A percentile compares a stretch with the other conserved stretches of the same genome.
Evolutionary conservation across 1,284 basidiomycete genomes (phyloP).

Genomic region (Moesziomyces sp.): DNA sequence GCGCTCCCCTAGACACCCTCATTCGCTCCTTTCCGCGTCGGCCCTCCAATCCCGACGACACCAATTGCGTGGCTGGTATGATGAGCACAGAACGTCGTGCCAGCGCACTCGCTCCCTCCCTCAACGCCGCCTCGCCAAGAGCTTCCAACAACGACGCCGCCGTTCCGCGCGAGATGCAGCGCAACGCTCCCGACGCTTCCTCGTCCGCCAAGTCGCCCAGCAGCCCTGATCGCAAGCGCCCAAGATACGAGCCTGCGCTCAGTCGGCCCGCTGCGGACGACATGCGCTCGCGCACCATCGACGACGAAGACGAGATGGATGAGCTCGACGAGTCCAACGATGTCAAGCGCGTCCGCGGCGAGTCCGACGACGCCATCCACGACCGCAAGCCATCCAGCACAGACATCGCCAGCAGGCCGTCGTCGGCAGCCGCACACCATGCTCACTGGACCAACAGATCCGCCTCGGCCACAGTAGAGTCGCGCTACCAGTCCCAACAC

Average conservation of each 20-base stretch:
- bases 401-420: conserved; percentile 21
- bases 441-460: conserved; percentile 33
- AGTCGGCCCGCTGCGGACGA: conserved; percentile 2
- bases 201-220: conserved; percentile 6
- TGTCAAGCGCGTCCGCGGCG: conserved; percentile 19
- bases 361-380: conserved; percentile 17
- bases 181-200: conserved; percentile 3
- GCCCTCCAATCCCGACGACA: not conserved
- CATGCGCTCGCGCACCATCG: conserved; percentile 7
- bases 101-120: conserved; percentile 24
- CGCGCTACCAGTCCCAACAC: conserved; percentile 18
- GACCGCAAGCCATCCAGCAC: conserved; percentile 35
- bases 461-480: conserved; percentile 26
- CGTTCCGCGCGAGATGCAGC: conserved; percentile 29
- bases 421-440: conserved; percentile 28
- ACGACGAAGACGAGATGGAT: conserved; percentile 40
- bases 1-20: too few species aligned
- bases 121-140: conserved; percentile 28
- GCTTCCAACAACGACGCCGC: conserved; percentile 14
- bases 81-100: conserved; percentile 49
- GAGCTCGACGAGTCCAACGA: conserved; percentile 38
- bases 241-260: conserved; percentile 24
- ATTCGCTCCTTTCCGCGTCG: not conserved
- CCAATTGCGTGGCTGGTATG: conserved; percentile 23
- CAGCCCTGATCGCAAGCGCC: conserved; percentile 42